Evolutionary conservation across 148 eudicot species (phyloP), one percentile per base, ranked within the genome.

Genomic region (Vaccinium corymbosum): DNA sequence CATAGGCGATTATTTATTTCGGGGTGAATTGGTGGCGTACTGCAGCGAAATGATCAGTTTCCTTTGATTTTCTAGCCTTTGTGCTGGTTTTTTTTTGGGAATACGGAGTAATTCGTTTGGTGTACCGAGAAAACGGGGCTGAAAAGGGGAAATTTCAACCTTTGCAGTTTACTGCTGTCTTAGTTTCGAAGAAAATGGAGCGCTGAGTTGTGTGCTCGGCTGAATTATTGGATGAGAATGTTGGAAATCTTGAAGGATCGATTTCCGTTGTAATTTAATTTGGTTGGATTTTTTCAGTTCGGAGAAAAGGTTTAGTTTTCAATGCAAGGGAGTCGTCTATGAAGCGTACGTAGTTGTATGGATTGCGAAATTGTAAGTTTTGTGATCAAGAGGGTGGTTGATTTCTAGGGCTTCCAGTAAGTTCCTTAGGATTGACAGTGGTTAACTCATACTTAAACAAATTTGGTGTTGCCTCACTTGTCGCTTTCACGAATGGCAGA

Each of bases 401-500:
- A 9, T 51, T 29, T 27, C 27, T 75, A 42, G 70, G 85, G 72
- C 76, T 75, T 73, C 4, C 2, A n/a, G 13, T 14, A 29, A 70
- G 74, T 25, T 11, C 72, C 22, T 10, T 25, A 10, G 29, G 32
- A 25, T 66, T 25, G 38, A 66, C 0, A 27, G 74, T 13, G 74
- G 19, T 25, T 70, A 29, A 68, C 25, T 9, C 1, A 17, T 4
- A 15, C 22, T 80, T 35, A 15, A 14, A 6, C 16, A 4, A 46
- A 13, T 61, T 56, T 42, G 73, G 6, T 22, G 27, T 46, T 61
- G 52, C 25, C 11, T 83, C 74, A 49, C 72, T 79, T 85, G 75
- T 76, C 83, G 84, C 80, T 85, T 88, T 85, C 83, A 50, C 80
- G 70, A 76, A 95, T 94, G 98, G 98, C 89, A 57, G 98, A 94